phyloP scores from a whole-genome alignment of 345 rosid genomes.

The Moringa oleifera region DNA sequence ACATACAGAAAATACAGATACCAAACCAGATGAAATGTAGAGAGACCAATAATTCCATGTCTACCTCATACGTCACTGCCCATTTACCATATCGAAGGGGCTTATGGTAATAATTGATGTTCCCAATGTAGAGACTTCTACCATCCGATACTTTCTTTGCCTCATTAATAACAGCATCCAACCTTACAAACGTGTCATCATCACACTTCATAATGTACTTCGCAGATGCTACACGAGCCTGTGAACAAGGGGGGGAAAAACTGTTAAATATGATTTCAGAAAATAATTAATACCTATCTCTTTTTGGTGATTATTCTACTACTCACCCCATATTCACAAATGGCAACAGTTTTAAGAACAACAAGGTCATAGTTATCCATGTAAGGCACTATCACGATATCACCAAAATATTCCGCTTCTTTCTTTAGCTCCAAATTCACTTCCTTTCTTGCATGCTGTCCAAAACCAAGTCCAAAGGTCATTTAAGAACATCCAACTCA shows the following conservation, averaged over 20 bases:
- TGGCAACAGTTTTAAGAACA: slow-evolving; percentile 81
- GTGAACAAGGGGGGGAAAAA: slow-evolving; percentile 2
- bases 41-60: neutral
- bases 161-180: slow-evolving; percentile 60
- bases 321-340: slow-evolving; percentile 81
- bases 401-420: slow-evolving; percentile 81
- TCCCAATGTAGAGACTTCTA: slow-evolving; percentile 68
- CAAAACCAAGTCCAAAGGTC: slow-evolving; percentile 7
- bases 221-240: slow-evolving; percentile 54
- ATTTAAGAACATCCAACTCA: no score
- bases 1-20: no score
- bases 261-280: no score
- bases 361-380: slow-evolving; percentile 81
- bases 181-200: slow-evolving; percentile 78
- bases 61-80: slow-evolving; percentile 90
- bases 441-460: slow-evolving; percentile 66
- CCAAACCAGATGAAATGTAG: no score
- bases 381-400: slow-evolving; percentile 66
- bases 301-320: no score
- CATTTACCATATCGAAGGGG: slow-evolving; percentile 89
- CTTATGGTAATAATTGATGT: slow-evolving; percentile 76
- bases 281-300: no score
- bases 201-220: slow-evolving; percentile 81
- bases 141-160: slow-evolving; percentile 39
- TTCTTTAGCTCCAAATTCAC: slow-evolving; percentile 68